Evolutionary conservation across 148 eudicot genomes (phyloP).

Genomic region (Nepenthes gracilis): DNA sequence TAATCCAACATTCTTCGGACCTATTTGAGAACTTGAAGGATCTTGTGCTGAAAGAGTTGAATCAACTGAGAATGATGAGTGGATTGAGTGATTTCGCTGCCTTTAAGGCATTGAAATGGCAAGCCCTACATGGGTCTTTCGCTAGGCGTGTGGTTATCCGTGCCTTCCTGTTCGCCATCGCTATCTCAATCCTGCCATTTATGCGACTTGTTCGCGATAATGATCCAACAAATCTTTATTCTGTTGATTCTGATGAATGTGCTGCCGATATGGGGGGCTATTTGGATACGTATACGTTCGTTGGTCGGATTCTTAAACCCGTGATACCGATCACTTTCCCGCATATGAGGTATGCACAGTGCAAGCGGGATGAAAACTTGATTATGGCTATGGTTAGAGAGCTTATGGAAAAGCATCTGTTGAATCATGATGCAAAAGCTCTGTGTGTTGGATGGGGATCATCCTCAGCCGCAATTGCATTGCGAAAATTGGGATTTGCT

Average conservation of each 20-base stretch:
- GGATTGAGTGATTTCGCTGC: constrained; percentile 20
- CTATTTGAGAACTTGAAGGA: neutral
- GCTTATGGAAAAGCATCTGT: constrained; percentile 47
- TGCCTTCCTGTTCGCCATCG: constrained; percentile 32
- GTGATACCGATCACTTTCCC: constrained; percentile 19
- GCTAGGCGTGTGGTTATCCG: constrained; percentile 41
- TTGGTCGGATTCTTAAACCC: constrained; percentile 28
- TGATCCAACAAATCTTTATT: constrained; percentile 18
- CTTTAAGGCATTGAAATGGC: constrained; percentile 56
- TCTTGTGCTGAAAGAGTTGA: neutral
- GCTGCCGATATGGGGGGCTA: constrained; percentile 17
- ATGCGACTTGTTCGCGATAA: constrained; percentile 40
- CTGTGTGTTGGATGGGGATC: constrained; percentile 74
- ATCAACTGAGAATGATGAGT: constrained; percentile 9
- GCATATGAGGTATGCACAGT: constrained; percentile 12
- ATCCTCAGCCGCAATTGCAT: constrained; percentile 21
- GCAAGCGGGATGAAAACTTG: constrained; percentile 33
- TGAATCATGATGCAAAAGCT: constrained; percentile 36
- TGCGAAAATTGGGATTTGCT: constrained; percentile 47
- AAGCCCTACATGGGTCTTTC: constrained; percentile 51
- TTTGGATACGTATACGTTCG: constrained; percentile 14
- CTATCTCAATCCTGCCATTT: constrained; percentile 37
- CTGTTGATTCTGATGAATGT: constrained; percentile 28
- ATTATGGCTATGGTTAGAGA: constrained; percentile 41
- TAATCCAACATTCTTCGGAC: neutral